phyloP scores from a whole-genome alignment of 805 yeast species.

The Kodamaea kaohsiungensis region DNA sequence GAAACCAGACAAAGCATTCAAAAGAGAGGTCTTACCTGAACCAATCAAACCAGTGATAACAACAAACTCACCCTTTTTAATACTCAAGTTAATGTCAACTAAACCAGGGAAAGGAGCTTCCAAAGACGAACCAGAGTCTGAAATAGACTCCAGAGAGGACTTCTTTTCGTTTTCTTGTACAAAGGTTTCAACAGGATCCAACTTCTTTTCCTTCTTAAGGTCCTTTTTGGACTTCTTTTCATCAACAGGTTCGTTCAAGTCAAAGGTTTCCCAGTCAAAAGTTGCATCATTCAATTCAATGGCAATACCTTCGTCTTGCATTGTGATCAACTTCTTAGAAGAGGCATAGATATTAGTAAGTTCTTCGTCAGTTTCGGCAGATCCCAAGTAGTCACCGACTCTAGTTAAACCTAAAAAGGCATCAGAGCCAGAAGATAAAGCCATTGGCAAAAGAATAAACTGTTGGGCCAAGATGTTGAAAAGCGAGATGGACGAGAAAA shows the following conservation, averaged over 20 bases:
- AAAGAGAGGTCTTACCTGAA: constrained; percentile 74
- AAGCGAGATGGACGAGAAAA: constrained; percentile 71
- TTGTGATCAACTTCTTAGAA: constrained; percentile 21
- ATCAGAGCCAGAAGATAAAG: constrained; percentile 68
- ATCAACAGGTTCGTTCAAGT: constrained; percentile 3
- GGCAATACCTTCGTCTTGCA: constrained; percentile 40
- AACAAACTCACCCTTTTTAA: constrained; percentile 68
- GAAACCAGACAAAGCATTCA: constrained; percentile 70
- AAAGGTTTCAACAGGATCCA: background rate
- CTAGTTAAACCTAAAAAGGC: constrained; percentile 63
- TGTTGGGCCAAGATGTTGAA: constrained; percentile 64
- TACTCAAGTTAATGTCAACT: constrained; percentile 49
- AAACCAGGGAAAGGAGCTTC: constrained; percentile 30
- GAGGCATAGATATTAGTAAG: constrained; percentile 29
- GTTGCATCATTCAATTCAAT: constrained; percentile 50
- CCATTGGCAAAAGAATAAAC: constrained; percentile 69
- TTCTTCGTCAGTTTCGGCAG: constrained; percentile 34
- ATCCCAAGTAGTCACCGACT: constrained; percentile 53
- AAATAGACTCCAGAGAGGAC: constrained; percentile 14
- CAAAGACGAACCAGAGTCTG: constrained; percentile 8
- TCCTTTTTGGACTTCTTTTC: background rate
- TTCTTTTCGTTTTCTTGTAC: constrained; percentile 13
- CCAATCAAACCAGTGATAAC: constrained; percentile 85
- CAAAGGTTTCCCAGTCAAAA: constrained; percentile 64
- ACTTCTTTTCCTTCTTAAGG: background rate